These are phyloP conservation scores for Fusarium buharicum DNA, from an alignment of 2,329 filamentous ascomycete genomes.

Conservation along the genomic window DNA sequence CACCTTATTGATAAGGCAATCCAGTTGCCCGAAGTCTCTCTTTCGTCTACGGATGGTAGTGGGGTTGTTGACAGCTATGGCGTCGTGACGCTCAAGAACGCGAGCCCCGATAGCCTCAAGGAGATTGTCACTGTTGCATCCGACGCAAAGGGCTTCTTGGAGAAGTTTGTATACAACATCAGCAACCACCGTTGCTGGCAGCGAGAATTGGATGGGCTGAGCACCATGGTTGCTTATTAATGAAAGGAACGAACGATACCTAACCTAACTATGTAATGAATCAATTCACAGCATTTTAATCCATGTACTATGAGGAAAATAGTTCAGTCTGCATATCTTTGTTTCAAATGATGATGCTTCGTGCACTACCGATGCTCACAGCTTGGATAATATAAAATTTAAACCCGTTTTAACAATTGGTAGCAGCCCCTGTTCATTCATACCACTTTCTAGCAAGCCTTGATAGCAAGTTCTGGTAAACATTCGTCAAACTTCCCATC, in stretches of 20 bases:
- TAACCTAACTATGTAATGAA: conserved; percentile 24
- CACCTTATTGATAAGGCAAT: conserved; percentile 66
- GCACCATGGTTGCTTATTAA: conserved; percentile 74
- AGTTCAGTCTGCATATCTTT: no score
- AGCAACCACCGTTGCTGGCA: conserved; percentile 79
- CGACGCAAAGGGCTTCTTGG: conserved; percentile 74
- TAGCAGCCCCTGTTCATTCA: no score
- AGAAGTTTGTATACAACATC: conserved; percentile 75
- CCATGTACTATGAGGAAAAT: no score
- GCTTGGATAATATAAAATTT: no score
- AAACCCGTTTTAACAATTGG: no score
- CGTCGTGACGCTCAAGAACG: conserved; percentile 73
- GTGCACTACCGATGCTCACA: no score
- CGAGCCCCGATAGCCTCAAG: conserved; percentile 66
- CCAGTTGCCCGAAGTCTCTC: conserved; percentile 54
- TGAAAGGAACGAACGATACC: conserved; percentile 9
- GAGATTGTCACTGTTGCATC: conserved; percentile 72
- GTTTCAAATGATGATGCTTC: no score
- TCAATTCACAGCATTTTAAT: background rate
- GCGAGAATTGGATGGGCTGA: conserved; percentile 77
- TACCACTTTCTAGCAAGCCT: no score
- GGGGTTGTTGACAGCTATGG: conserved; percentile 75
- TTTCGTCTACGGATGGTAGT: conserved; percentile 53
- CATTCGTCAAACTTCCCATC: background rate
- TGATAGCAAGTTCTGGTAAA: no score